Base-by-base conservation (phyloP, 140 eudicot genomes). In the Ambrosia hybrid region DNA sequence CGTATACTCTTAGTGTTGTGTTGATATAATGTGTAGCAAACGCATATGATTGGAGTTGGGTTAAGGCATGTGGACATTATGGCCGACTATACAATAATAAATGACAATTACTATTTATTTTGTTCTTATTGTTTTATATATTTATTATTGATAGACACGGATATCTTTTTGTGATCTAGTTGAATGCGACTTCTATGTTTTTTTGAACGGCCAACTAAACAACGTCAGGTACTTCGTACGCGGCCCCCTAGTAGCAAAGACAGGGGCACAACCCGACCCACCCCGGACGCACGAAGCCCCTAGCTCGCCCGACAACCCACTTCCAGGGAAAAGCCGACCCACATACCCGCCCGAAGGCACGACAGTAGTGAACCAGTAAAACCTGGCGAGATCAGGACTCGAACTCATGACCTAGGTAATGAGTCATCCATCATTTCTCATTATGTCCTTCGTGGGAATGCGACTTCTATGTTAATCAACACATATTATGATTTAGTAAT, bases 141-240 rank as follows among this genome's bases (percentile, higher is more conserved):
- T 64, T 64, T 37, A n/a, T 41, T n/a, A 14, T 64, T 3, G 33
- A 41, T 64, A 64, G 69, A 64, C 69, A 64, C 33, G 69, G 39
- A 64, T 64, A 64, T 64, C 69, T 64, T 64, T 37, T 41, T 34
- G 69, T 64, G 69, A 64, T 64, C 52, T 37, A 38, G 13, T 15
- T 64, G 69, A 64, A n/a, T 9, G n/a, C 34, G 69, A 64, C 52
- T 48, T 48, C 4, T 48, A 3, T 41, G 4, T 41, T 41, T 6
- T 41, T 41, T 41, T 41, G 0, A 21, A 21, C 30, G 30, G 30
- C 30, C 30, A 21, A 21, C 30, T 21, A 21, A 21, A 21, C 30
- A 21, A 21, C 30, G 30, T 1, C 30, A 1, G 0, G 30, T 21
- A 21, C 30, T 21, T 21, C 1, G 30, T 21, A 21, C 30, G 30